Conservation (phyloP, 495 filamentous ascomycete species). For the Chaetomium tenue region DNA sequence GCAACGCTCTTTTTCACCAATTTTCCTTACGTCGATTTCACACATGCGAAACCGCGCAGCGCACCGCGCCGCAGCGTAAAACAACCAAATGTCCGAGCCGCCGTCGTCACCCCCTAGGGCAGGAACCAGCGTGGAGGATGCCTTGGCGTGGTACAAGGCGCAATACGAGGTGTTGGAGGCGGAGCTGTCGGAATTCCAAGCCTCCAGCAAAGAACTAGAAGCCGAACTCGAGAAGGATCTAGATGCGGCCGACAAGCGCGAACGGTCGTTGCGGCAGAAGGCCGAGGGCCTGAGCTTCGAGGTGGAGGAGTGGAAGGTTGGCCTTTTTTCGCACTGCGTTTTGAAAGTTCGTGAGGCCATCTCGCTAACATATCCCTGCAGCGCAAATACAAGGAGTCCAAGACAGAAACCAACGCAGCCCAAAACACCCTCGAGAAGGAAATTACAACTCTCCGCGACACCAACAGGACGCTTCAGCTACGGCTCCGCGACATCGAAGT, state of each 20-base stretch:
- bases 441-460: conserved; percentile 83
- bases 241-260: conserved; percentile 90
- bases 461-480: conserved; percentile 75
- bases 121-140: conserved; percentile 61
- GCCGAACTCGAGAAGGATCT: conserved; percentile 94
- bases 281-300: conserved; percentile 80
- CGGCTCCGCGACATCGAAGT: conserved; percentile 93
- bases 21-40: conserved; percentile 12
- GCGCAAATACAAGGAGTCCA: conserved; percentile 96
- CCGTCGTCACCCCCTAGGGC: conserved; percentile 61
- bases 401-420: conserved; percentile 74
- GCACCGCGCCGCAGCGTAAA: conserved; percentile 26
- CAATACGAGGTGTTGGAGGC: conserved; percentile 92
- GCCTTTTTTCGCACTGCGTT: conserved; percentile 22
- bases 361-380: conserved; percentile 40
- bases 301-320: conserved; percentile 97
- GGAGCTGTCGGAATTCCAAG: conserved; percentile 91
- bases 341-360: background rate
- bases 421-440: conserved; percentile 93
- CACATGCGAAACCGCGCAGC: conserved; percentile 31
- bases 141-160: conserved; percentile 86
- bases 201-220: conserved; percentile 90
- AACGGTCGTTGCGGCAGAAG: conserved; percentile 80
- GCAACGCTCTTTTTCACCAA: conserved; percentile 19
- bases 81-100: conserved; percentile 56